These are phyloP conservation scores for Talaromyces nanjingensis DNA, from an alignment of 495 filamentous ascomycete genomes.

Conservation along the genomic window DNA sequence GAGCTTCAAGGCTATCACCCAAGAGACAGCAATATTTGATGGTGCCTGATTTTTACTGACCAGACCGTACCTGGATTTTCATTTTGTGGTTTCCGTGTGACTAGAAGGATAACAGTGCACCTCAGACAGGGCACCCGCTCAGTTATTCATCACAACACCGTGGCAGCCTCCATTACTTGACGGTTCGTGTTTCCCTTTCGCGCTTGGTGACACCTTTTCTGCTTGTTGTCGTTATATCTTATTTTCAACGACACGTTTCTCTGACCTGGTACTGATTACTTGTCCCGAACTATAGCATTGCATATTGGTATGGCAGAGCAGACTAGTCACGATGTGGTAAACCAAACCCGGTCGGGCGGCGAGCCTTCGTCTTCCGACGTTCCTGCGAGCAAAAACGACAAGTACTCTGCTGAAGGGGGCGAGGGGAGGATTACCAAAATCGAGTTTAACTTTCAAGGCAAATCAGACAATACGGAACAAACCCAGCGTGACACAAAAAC, in stretches of 20 bases:
- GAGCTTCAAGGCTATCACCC: constrained; percentile 5
- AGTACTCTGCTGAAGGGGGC: constrained; percentile 49
- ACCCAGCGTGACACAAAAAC: constrained; percentile 21
- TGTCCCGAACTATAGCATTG: constrained; percentile 18
- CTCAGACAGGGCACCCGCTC: constrained; percentile 1
- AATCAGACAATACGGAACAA: constrained; percentile 23
- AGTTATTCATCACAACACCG: constrained; percentile 8
- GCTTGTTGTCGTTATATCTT: not conserved
- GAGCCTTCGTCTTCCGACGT: constrained; percentile 64
- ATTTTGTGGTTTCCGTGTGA: not conserved
- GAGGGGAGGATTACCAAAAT: constrained; percentile 40
- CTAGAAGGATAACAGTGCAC: not conserved
- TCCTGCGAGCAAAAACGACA: constrained; percentile 57
- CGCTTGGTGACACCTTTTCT: not conserved
- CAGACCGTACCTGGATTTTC: not conserved
- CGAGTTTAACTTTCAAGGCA: constrained; percentile 22
- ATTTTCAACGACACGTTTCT: not conserved
- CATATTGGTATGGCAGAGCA: constrained; percentile 79
- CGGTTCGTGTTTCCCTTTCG: not conserved
- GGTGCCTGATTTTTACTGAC: constrained; percentile 2
- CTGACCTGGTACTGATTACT: not conserved
- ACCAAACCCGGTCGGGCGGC: constrained; percentile 69
- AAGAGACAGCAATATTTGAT: not conserved
- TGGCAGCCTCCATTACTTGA: constrained; percentile 11
- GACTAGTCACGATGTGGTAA: constrained; percentile 71